Base-by-base conservation (phyloP, 768 basidiomycete species). In the Kondoa malvinella region DNA sequence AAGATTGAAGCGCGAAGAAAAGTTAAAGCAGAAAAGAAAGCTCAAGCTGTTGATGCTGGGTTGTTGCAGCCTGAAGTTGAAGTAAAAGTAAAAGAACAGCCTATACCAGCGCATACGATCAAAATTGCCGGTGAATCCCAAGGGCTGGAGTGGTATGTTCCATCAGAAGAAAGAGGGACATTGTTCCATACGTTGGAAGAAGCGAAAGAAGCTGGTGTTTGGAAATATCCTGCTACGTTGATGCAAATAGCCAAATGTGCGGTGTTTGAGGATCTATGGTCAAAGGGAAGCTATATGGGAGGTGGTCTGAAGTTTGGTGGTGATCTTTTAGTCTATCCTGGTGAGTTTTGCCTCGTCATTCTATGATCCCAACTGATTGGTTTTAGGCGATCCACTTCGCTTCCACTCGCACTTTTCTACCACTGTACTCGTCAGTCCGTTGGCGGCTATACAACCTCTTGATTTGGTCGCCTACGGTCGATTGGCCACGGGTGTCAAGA, bases 391-490 rank as follows among this genome's bases (percentile, higher is more conserved):
- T 76, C 91, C 92, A 8, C 78, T 97, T 64, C 83, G 95, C 29
- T 99, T 94, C 76, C 95, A 99, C 75, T 95, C 94, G 1, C 95
- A 99, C 76, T 97, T 96, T 75, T 85, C 86, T 26, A 87, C 87
- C 26, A 85, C 87, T 3, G 87, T 95, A 15, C 77, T 89, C 32
- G 82, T 87, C 15, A 84, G 87, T 4, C 83, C 83, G 71, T 76
- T 60, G 74, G 69, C 83, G 15, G 71, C 80, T 1, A 80, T 99
- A 64, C 80, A 82, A 61, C 92, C 95, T 2, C 88, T 94, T 84
- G 91, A 97, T 76, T 83, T 99, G 59, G 88, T 99, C 27, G 92
- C 94, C 0, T 92, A 92, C 75, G 95, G 95, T 21, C 82, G 95
- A 34, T 78, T 99, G 34, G 95, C 94, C 0, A 99, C 95, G 2